Evolutionary conservation across 176 grass and related monocot genomes (phyloP), one percentile per base, ranked within the genome.

Genomic region (Triticum timopheevii): DNA sequence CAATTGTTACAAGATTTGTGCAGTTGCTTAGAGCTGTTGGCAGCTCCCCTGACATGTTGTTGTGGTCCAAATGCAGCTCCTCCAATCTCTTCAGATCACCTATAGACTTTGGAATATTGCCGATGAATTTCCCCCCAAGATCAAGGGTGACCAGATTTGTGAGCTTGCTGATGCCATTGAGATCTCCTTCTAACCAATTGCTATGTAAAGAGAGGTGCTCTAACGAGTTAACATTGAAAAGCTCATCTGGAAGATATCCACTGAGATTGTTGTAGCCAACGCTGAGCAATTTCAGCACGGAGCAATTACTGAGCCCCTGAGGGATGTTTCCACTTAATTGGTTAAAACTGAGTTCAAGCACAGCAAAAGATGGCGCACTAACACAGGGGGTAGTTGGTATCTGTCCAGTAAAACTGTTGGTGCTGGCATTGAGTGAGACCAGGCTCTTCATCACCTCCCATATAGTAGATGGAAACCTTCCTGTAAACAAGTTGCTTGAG

Each of bases 401-500:
- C 12, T 34, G 36, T 0, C 91, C 84, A 4, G 34, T 87, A 47
- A 92, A 92, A 25, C 91, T 81, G 20, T 90, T 92, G 9, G 67
- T 87, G 76, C 84, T 92, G 13, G 76, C 87, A 73, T 92, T 87
- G 13, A 92, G 69, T 0, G 6, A 35, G 20, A 84, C 23, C 17
- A 90, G 50, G 52, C 64, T 90, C 10, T 67, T 47, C 44, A 30
- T 84, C 10, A 2, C 13, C 20, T 70, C 12, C 82, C 52, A 92
- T 69, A 0, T n/a, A 24, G 52, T 20, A 6, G 73, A 69, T 68
- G 91, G 84, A 56, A 92, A 92, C 7, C 3, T 1, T 12, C 79
- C 87, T 33, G 58, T 62, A 65, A 92, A 80, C 17, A 49, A 69
- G 63, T 90, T 92, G 76, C 75, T 92, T 6, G 87, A 92, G 58